Evolutionary conservation across 2,329 filamentous ascomycete genomes (phyloP).

Genomic region (Hawksworthiomyces lignivorus): DNA sequence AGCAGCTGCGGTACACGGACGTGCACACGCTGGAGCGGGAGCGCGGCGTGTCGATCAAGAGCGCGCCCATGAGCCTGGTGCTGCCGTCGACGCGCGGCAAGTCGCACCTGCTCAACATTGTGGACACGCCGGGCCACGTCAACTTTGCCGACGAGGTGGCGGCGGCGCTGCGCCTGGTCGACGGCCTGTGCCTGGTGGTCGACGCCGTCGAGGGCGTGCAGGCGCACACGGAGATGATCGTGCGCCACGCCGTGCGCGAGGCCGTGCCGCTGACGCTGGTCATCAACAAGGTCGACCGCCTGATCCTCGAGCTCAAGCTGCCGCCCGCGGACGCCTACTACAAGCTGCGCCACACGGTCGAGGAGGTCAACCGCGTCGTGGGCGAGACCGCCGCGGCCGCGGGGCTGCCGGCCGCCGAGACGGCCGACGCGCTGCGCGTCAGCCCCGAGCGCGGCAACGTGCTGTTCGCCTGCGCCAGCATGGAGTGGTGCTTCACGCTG

Average conservation of each 20-base stretch:
- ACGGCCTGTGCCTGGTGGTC: slow-evolving; percentile 87
- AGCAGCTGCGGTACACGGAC: slow-evolving; percentile 92
- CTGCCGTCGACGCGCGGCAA: slow-evolving; percentile 84
- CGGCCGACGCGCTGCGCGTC: slow-evolving; percentile 71
- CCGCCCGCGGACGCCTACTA: slow-evolving; percentile 96
- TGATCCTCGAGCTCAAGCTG: slow-evolving; percentile 89
- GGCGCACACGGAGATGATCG: slow-evolving; percentile 92
- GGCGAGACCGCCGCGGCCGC: too few species aligned
- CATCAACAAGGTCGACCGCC: slow-evolving; percentile 93
- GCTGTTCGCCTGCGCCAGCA: slow-evolving; percentile 85
- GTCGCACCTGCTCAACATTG: slow-evolving; percentile 87
- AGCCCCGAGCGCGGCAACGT: slow-evolving; percentile 98
- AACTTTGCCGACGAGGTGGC: slow-evolving; percentile 98
- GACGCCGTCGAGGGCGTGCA: slow-evolving; percentile 99
- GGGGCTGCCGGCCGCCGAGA: slow-evolving; percentile 69
- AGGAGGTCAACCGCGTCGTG: slow-evolving; percentile 95
- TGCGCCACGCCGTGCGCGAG: slow-evolving; percentile 88
- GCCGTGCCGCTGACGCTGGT: slow-evolving; percentile 83
- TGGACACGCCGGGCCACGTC: slow-evolving; percentile 95
- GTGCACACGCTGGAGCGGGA: slow-evolving; percentile 83
- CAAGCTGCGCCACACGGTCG: slow-evolving; percentile 97
- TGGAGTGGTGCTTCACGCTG: slow-evolving; percentile 96
- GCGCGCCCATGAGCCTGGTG: slow-evolving; percentile 88
- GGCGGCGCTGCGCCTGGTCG: slow-evolving; percentile 74
- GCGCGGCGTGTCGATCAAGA: slow-evolving; percentile 83